A percentile compares a stretch with the other conserved stretches of the same genome.
phyloP scores from a whole-genome alignment of 2,329 filamentous ascomycete genomes.

The Calonectria henricotiae region DNA sequence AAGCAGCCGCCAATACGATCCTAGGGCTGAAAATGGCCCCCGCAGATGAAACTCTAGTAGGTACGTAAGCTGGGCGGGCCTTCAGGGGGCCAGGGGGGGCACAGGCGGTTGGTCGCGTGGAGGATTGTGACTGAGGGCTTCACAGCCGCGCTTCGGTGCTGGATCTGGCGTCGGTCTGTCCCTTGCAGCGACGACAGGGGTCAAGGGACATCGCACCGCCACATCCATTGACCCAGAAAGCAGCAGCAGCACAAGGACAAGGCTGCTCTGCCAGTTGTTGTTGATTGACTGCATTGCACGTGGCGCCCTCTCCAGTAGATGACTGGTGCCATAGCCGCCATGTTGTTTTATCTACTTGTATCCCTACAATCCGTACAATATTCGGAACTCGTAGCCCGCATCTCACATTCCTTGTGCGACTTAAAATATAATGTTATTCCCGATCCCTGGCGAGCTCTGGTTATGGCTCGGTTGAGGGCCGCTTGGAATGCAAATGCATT shows the following conservation, averaged over 20 bases:
- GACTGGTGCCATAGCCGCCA: background rate
- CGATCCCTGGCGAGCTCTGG: slow-evolving; percentile 54
- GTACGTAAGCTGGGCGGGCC: background rate
- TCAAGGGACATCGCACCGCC: background rate
- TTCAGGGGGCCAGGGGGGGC: background rate
- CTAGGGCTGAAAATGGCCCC: background rate
- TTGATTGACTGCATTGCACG: background rate
- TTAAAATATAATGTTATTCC: slow-evolving; percentile 45
- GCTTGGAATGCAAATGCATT: slow-evolving; percentile 85
- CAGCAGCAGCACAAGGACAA: background rate
- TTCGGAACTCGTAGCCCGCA: background rate
- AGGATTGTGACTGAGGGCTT: background rate
- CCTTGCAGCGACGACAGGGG: slow-evolving; percentile 10
- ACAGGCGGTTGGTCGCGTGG: background rate
- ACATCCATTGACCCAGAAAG: background rate
- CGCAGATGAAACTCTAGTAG: background rate
- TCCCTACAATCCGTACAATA: background rate
- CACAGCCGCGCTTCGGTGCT: slow-evolving; percentile 20
- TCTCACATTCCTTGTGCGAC: too few relatives aligned
- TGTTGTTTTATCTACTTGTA: background rate
- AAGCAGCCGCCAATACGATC: background rate
- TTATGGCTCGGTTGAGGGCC: slow-evolving; percentile 69
- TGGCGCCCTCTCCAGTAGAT: background rate
- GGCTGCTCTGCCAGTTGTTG: background rate
- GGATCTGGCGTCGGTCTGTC: slow-evolving; percentile 1